phyloP scores from a whole-genome alignment of 441 rosid species.

The Arabidopsis lyrata region DNA sequence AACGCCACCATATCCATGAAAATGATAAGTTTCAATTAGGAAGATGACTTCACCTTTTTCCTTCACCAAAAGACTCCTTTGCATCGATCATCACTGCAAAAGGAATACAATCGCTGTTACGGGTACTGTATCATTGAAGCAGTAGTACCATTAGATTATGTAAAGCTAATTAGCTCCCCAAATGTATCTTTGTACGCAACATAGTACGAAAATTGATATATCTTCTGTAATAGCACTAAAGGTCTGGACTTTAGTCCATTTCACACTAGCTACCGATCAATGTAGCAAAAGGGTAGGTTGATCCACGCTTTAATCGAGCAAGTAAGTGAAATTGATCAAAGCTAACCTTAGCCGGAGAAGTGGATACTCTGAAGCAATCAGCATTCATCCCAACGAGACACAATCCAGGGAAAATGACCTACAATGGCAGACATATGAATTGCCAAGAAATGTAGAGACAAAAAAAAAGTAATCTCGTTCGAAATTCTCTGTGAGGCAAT shows the following conservation, averaged over 20 bases:
- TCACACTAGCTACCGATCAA: constrained; percentile 13
- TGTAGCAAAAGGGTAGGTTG: constrained; percentile 23
- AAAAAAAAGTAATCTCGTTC: constrained; percentile 1
- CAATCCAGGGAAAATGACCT: constrained; percentile 78
- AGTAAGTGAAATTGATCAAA: neutral
- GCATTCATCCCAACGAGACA: constrained; percentile 83
- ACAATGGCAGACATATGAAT: constrained; percentile 10
- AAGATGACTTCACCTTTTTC: constrained; percentile 25
- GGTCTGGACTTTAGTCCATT: neutral
- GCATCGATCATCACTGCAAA: constrained; percentile 40
- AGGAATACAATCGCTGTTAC: constrained; percentile 19
- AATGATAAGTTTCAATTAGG: neutral
- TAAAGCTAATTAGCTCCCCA: neutral
- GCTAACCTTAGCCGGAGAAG: constrained; percentile 64
- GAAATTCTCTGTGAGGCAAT: constrained; percentile 21
- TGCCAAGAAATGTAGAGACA: neutral
- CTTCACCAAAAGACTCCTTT: constrained; percentile 26
- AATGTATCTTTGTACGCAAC: neutral
- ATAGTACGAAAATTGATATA: neutral
- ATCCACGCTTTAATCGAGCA: neutral
- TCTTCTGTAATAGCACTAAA: neutral
- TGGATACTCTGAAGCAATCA: constrained; percentile 66
- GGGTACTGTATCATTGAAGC: neutral
- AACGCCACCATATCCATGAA: constrained; percentile 4
- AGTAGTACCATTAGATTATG: neutral